These are phyloP conservation scores for Tricholoma bakamatsutake DNA, from an alignment of 768 basidiomycete species.

Conservation along the genomic window DNA sequence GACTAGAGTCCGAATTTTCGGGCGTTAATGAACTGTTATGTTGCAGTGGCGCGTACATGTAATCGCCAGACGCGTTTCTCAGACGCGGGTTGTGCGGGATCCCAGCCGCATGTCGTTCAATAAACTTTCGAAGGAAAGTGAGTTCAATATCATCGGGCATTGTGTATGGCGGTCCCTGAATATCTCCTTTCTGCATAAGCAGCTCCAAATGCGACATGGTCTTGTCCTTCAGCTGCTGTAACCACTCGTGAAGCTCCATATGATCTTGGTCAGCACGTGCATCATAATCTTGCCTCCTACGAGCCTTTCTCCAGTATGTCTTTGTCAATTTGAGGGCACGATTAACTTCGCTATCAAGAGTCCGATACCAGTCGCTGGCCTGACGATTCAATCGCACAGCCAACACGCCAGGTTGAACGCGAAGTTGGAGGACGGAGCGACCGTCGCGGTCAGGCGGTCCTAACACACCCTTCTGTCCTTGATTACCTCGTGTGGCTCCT, in stretches of 20 bases:
- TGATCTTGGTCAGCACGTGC: slow-evolving; percentile 83
- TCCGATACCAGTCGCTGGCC: slow-evolving; percentile 79
- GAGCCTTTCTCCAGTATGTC: slow-evolving; percentile 81
- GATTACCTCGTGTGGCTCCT: slow-evolving; percentile 79
- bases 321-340: slow-evolving; percentile 79
- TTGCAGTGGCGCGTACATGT: slow-evolving; percentile 34
- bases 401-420: slow-evolving; percentile 79
- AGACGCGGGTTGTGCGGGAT: slow-evolving; percentile 79
- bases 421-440: slow-evolving; percentile 71
- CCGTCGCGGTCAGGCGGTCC: slow-evolving; percentile 68
- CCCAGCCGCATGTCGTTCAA: slow-evolving; percentile 71
- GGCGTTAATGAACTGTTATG: slow-evolving; percentile 41
- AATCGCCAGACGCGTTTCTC: slow-evolving; percentile 42
- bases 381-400: slow-evolving; percentile 69
- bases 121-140: slow-evolving; percentile 73
- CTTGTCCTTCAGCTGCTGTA: slow-evolving; percentile 84
- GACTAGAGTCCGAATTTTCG: slow-evolving; percentile 40
- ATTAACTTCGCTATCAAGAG: slow-evolving; percentile 72
- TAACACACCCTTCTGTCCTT: slow-evolving; percentile 78
- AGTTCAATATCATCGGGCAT: slow-evolving; percentile 80
- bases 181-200: slow-evolving; percentile 84
- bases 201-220: slow-evolving; percentile 85
- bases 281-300: slow-evolving; percentile 79
- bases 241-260: slow-evolving; percentile 85
- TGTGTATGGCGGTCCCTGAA: slow-evolving; percentile 73